Percentiles rank a stretch among this genome's conserved stretches.
Evolutionary conservation across 2,329 filamentous ascomycete species (phyloP).

Genomic region (Seiridium unicorne): DNA sequence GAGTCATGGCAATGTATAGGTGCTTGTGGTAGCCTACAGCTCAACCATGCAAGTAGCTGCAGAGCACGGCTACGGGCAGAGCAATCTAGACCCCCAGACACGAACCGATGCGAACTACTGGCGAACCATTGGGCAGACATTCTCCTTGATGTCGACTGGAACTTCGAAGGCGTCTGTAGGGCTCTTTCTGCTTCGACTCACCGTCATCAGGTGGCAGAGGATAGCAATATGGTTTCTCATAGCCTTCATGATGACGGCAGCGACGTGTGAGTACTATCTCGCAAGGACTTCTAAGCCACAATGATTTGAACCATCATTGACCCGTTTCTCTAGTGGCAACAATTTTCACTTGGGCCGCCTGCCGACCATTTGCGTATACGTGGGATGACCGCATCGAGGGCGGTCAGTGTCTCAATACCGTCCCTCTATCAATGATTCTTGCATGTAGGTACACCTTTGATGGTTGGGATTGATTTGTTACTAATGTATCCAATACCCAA

Average conservation of each 20-base stretch:
- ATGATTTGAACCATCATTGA: no score
- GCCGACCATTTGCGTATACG: slow-evolving; percentile 12
- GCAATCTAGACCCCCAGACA: slow-evolving; percentile 22
- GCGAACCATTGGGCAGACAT: slow-evolving; percentile 32
- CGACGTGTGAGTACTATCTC: slow-evolving; percentile 1
- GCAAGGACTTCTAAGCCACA: background rate
- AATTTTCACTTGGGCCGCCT: slow-evolving; percentile 14
- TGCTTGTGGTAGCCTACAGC: slow-evolving; percentile 31
- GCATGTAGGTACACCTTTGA: slow-evolving; percentile 3
- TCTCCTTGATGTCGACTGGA: slow-evolving; percentile 36
- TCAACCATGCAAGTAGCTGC: slow-evolving; percentile 28
- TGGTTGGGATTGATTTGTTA: background rate
- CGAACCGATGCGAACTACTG: slow-evolving; percentile 24
- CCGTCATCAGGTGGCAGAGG: slow-evolving; percentile 31
- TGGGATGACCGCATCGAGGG: slow-evolving; percentile 14
- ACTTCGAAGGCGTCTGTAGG: slow-evolving; percentile 36
- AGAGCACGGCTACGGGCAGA: slow-evolving; percentile 32
- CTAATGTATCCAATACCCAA: background rate
- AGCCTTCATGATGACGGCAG: slow-evolving; percentile 9
- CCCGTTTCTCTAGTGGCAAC: slow-evolving; percentile 4
- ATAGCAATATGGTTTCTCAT: slow-evolving; percentile 32
- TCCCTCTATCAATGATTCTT: slow-evolving; percentile 8
- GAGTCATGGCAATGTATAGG: slow-evolving; percentile 6
- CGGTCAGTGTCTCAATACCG: slow-evolving; percentile 11
- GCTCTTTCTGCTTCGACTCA: slow-evolving; percentile 36